Evolutionary conservation across 805 yeast species (phyloP).

Genomic region (Debaryomyces maramus): DNA sequence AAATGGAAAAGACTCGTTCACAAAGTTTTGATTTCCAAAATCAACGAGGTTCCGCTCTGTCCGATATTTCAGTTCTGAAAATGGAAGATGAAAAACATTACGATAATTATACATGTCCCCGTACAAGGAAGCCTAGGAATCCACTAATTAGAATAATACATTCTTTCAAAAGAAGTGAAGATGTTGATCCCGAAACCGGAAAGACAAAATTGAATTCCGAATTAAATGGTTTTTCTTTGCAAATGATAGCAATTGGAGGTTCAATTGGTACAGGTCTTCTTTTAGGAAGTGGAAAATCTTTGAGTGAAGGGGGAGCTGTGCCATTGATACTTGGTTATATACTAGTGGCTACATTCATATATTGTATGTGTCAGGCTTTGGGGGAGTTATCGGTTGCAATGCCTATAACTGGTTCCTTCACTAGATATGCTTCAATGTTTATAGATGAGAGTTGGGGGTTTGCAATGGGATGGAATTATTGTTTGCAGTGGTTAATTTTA

Average conservation of each 20-base stretch:
- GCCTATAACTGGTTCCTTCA: constrained; percentile 26
- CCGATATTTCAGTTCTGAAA: background rate
- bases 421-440: constrained; percentile 23
- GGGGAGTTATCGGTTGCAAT: constrained; percentile 25
- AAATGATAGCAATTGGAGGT: constrained; percentile 29
- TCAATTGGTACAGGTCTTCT: constrained; percentile 29
- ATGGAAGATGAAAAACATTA: background rate
- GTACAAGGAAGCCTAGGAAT: background rate
- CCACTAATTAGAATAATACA: constrained; percentile 3
- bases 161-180: constrained; percentile 9
- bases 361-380: constrained; percentile 22
- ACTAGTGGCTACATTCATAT: constrained; percentile 24
- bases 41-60: background rate
- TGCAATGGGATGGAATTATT: constrained; percentile 27
- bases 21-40: background rate
- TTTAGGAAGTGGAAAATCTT: constrained; percentile 24
- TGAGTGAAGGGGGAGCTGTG: constrained; percentile 24
- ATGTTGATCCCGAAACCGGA: constrained; percentile 2
- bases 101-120: background rate
- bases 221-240: constrained; percentile 12
- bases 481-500: constrained; percentile 23
- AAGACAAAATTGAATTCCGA: constrained; percentile 6
- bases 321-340: constrained; percentile 21
- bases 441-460: constrained; percentile 27
- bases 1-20: background rate